These are phyloP conservation scores for Blastobotrys persicus DNA, from an alignment of 1,139 yeast species.

Conservation along the genomic window DNA sequence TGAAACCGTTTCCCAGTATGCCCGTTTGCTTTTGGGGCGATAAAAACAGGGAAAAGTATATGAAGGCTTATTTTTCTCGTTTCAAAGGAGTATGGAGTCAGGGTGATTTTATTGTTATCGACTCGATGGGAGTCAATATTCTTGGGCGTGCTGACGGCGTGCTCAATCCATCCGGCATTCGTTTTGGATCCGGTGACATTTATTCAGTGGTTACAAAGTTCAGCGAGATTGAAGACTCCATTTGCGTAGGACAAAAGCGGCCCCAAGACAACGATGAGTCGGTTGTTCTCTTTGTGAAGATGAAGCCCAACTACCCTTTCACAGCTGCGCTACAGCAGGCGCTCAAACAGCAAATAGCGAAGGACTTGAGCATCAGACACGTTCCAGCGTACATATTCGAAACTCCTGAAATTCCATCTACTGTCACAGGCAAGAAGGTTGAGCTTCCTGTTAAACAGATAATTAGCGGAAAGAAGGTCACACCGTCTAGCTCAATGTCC, in stretches of 20 bases:
- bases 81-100: constrained; percentile 8
- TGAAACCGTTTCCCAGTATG: constrained; percentile 6
- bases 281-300: constrained; percentile 7
- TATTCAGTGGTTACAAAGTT: constrained; percentile 1
- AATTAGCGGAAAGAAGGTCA: constrained; percentile 6
- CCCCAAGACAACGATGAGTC: background rate
- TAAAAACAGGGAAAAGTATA: background rate
- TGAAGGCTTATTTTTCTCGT: constrained; percentile 4
- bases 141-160: constrained; percentile 5
- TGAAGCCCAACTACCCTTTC: background rate
- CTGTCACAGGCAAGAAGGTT: constrained; percentile 7
- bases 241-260: constrained; percentile 3
- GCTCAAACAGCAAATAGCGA: constrained; percentile 1
- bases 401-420: constrained; percentile 5
- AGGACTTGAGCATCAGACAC: constrained; percentile 2
- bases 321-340: background rate
- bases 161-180: constrained; percentile 6
- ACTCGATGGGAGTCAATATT: background rate
- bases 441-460: constrained; percentile 6
- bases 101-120: constrained; percentile 2
- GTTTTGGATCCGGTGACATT: constrained; percentile 5
- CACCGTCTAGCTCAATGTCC: constrained; percentile 3
- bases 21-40: constrained; percentile 5
- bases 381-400: constrained; percentile 5
- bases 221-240: constrained; percentile 1